These are phyloP conservation scores for Nemania sp. DNA, from an alignment of 2,329 filamentous ascomycete species.

Conservation along the genomic window DNA sequence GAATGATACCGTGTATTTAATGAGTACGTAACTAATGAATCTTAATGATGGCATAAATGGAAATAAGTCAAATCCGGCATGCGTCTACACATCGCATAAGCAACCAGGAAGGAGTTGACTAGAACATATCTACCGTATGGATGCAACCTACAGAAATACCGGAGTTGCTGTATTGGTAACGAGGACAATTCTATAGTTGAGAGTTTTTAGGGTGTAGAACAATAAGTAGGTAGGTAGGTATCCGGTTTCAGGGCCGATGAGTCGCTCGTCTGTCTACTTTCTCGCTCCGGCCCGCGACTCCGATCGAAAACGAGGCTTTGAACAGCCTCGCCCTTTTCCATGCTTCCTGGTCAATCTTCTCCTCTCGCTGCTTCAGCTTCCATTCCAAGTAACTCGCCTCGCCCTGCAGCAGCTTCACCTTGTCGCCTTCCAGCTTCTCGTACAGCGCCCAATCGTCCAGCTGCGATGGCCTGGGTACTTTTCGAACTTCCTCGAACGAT, in stretches of 20 bases:
- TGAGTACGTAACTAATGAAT: constrained; percentile 34
- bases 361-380: constrained; percentile 42
- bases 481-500: constrained; percentile 48
- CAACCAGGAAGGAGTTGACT: too few relatives aligned
- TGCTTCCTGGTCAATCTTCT: constrained; percentile 35
- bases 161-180: neutral
- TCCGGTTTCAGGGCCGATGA: neutral
- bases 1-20: constrained; percentile 32
- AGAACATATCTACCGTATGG: neutral
- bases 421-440: constrained; percentile 51
- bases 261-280: neutral
- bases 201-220: neutral
- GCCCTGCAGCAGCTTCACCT: constrained; percentile 46
- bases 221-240: too few relatives aligned
- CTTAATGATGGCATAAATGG: constrained; percentile 30
- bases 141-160: neutral
- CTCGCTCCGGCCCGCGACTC: neutral
- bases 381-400: constrained; percentile 48
- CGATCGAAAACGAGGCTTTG: constrained; percentile 22
- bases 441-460: constrained; percentile 61
- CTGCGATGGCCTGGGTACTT: constrained; percentile 58
- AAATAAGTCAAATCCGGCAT: constrained; percentile 12
- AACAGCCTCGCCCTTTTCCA: constrained; percentile 32
- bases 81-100: neutral
- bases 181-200: neutral